Evolutionary conservation across 129 eudicot species (phyloP), one percentile per base, ranked within the genome.

Genomic region (Tagetes patula): DNA sequence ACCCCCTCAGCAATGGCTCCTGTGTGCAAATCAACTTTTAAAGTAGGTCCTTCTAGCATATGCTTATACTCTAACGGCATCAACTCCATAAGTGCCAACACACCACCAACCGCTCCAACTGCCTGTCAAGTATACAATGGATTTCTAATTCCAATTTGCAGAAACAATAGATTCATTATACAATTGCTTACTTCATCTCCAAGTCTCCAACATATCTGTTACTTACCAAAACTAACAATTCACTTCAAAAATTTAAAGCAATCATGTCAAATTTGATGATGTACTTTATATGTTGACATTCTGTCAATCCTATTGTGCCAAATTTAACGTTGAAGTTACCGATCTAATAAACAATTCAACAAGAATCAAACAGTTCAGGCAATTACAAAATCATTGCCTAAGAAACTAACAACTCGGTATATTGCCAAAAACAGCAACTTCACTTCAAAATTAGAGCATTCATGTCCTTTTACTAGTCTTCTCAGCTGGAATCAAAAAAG

Each of bases 21-120:
- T 1, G 86, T 81, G 63, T 86, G 88, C 84, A 81, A 56, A 62
- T 86, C 91, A 46, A 86, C 91, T 81, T 84, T 86, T 37, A 84
- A 70, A 11, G 82, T 72, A 66, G 97, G 97, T 20, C 97, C 97
- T 48, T 71, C 87, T 33, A 91, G 75, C 90, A 88, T 81, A 75
- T 86, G 92, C 62, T 91, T 86, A 77, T 88, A 91, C 71, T 91
- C 67, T 41, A 46, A 36, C 5, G 97, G 97, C 88, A 88, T 91
- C 79, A 91, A 72, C 65, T 91, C 92, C 79, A 56, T 31, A 47
- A 91, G 79, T 45, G 86, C 89, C 65, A 88, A 12, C 6, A 82
- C 88, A 78, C 96, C 97, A 76, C 77, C 88, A 49, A 73, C 92
- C 27, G 97, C 96, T 64, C 97, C 97, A 62, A 84, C 85, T 34